These are phyloP conservation scores for Lenzites betulinus DNA, from an alignment of 768 basidiomycete species.

Conservation along the genomic window DNA sequence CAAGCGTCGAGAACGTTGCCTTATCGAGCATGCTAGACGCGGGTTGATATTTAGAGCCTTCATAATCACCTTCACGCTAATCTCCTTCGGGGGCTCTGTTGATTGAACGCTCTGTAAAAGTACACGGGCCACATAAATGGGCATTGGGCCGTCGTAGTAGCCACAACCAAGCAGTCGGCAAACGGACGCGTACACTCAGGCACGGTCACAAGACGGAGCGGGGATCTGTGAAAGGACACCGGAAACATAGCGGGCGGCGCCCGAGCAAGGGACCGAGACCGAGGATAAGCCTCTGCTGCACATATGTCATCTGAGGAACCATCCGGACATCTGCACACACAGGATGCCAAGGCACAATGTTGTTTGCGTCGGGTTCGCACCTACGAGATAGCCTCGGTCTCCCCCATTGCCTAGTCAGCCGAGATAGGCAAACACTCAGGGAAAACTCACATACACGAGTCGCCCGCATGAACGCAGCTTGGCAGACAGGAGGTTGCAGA, in stretches of 20 bases:
- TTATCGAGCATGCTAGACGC: background rate
- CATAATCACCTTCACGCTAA: background rate
- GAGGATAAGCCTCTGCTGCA: no score
- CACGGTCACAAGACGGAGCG: background rate
- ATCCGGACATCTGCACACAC: no score
- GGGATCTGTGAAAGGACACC: no score
- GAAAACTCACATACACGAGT: background rate
- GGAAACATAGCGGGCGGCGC: no score
- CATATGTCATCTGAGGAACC: no score
- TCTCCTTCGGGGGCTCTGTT: background rate
- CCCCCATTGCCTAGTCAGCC: no score
- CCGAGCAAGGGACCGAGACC: no score
- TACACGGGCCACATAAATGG: no score
- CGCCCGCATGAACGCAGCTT: background rate
- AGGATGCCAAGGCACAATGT: no score
- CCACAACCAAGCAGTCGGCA: background rate
- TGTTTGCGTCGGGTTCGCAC: no score
- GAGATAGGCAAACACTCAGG: no score
- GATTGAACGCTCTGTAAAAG: background rate
- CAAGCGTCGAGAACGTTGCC: background rate
- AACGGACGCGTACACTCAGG: background rate
- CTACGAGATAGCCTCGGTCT: no score
- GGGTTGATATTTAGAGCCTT: background rate
- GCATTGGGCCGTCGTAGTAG: background rate
- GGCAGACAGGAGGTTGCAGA: background rate